A percentile compares a stretch with the other conserved stretches of the same genome.
Evolutionary conservation across 345 rosid genomes (phyloP).

Genomic region (Rubroshorea leprosula): DNA sequence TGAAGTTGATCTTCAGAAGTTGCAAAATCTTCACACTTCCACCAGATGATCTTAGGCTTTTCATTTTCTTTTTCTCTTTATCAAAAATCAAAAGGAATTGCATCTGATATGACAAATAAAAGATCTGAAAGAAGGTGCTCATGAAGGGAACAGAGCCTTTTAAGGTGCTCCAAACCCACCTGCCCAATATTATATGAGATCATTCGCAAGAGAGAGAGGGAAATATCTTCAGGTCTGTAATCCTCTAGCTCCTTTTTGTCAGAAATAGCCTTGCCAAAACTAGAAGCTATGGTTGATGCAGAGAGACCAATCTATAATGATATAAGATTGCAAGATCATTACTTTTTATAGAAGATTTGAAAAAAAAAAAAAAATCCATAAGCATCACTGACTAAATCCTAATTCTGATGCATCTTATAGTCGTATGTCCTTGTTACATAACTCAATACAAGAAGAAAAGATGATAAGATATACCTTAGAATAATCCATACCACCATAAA

Average conservation of each 20-base stretch:
- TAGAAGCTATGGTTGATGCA: slow-evolving; percentile 97
- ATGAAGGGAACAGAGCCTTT: background rate
- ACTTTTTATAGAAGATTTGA: slow-evolving; percentile 2
- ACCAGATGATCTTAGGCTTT: background rate
- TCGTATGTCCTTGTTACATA: background rate
- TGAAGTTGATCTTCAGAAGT: background rate
- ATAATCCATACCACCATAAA: slow-evolving; percentile 94
- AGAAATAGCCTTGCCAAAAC: slow-evolving; percentile 95
- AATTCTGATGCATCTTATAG: background rate
- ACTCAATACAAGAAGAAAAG: background rate
- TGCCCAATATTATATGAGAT: slow-evolving; percentile 97
- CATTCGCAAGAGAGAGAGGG: slow-evolving; percentile 95
- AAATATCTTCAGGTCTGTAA: slow-evolving; percentile 95
- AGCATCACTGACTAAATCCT: background rate
- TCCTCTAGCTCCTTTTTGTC: slow-evolving; percentile 87
- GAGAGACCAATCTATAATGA: slow-evolving; percentile 78
- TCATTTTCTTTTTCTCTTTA: background rate
- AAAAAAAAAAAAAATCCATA: background rate
- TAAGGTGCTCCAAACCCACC: slow-evolving; percentile 34
- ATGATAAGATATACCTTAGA: slow-evolving; percentile 53
- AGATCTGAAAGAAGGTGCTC: background rate
- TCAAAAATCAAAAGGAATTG: background rate
- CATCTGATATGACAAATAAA: background rate
- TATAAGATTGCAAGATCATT: background rate
- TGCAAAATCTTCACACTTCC: background rate